A percentile compares a stretch with the other conserved stretches of the same genome.
phyloP scores from a whole-genome alignment of 176 grass and related monocot genomes.

The Melocanna baccifera region DNA sequence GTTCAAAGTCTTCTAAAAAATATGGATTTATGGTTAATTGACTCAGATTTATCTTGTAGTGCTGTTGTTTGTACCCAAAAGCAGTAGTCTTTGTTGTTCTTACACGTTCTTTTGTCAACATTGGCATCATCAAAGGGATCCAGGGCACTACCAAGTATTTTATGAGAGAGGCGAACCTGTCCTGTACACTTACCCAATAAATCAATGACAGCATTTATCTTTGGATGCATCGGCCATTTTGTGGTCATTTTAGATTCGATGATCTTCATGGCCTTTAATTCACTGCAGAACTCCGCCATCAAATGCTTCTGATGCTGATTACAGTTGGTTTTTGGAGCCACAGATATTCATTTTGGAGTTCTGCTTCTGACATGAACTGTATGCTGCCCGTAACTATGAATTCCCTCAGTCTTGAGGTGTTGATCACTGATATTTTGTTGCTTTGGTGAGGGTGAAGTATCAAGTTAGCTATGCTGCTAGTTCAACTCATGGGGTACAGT shows the following conservation, averaged over 20 bases:
- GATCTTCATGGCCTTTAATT: not conserved
- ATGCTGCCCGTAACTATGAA: not conserved
- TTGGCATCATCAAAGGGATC: constrained; percentile 8
- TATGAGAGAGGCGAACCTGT: not conserved
- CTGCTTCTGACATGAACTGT: not conserved
- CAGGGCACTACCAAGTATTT: not conserved
- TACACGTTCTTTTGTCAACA: constrained; percentile 2
- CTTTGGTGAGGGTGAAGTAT: constrained; percentile 12
- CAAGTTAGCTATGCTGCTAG: constrained; percentile 24
- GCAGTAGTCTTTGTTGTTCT: constrained; percentile 26
- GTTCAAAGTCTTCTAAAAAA: constrained; percentile 62
- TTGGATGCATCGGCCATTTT: not conserved
- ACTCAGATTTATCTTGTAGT: constrained; percentile 81
- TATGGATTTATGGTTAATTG: constrained; percentile 65
- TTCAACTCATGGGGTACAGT: not conserved
- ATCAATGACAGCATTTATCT: constrained; percentile 1
- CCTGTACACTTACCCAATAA: not conserved
- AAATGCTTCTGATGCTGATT: not conserved
- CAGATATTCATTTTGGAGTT: constrained; percentile 2
- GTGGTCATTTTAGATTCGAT: constrained; percentile 7
- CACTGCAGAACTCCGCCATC: not conserved
- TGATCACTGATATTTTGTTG: constrained; percentile 6
- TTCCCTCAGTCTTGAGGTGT: not conserved
- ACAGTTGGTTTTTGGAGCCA: not conserved
- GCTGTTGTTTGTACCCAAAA: constrained; percentile 68